Conservation (phyloP, 2,329 filamentous ascomycete genomes). For the Aspergillus melleus region DNA sequence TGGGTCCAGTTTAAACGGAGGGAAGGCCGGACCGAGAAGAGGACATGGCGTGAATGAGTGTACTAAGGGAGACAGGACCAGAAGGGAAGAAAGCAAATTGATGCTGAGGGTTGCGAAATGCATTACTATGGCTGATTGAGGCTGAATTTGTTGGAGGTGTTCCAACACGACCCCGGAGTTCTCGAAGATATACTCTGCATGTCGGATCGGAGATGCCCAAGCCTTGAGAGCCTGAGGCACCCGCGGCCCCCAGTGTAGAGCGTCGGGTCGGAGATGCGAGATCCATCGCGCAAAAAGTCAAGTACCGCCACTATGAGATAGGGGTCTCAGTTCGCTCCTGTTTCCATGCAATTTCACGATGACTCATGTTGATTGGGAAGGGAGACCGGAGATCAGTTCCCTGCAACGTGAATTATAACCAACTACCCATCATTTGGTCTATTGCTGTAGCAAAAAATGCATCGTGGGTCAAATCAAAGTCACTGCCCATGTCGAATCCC, state of each 20-base stretch:
- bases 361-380: not conserved
- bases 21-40: constrained; percentile 21
- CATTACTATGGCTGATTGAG: not conserved
- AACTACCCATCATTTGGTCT: not conserved
- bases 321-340: not conserved
- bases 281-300: not conserved
- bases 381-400: not conserved
- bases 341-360: not conserved
- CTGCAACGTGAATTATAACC: not conserved
- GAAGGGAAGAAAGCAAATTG: not conserved
- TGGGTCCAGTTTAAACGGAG: constrained; percentile 16
- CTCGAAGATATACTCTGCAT: not conserved
- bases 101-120: not conserved
- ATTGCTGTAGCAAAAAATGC: not conserved
- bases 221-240: not conserved
- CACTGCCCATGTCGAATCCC: not conserved
- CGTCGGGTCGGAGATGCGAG: constrained; percentile 2
- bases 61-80: constrained; percentile 2
- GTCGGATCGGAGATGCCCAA: constrained; percentile 1
- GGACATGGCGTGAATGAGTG: constrained; percentile 23
- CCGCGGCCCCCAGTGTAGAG: not conserved
- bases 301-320: not conserved
- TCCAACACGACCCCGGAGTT: not conserved
- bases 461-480: not conserved
- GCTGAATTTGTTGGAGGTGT: not conserved